Evolutionary conservation across 129 eudicot species (phyloP).

Genomic region (Smallanthus sonchifolius): DNA sequence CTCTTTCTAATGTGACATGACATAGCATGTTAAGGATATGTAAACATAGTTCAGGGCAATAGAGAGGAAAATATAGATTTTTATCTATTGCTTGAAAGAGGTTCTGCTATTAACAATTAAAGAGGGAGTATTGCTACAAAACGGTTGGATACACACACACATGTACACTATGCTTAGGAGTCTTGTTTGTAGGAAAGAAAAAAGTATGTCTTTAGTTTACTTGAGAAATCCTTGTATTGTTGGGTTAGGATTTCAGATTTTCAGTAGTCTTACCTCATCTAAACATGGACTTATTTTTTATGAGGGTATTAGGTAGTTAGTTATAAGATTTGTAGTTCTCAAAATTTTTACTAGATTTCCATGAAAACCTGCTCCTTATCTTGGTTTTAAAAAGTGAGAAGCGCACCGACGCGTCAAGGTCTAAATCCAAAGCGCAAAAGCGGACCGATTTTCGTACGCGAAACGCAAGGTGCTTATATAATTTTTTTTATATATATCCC

Average conservation of each 20-base stretch:
- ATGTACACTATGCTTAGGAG: background rate
- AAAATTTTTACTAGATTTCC: background rate
- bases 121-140: background rate
- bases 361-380: too few species aligned
- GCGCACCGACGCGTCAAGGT: too few species aligned
- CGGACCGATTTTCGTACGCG: too few species aligned
- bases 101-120: background rate
- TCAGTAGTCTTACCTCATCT: background rate
- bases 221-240: background rate
- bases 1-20: background rate
- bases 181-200: background rate
- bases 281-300: background rate
- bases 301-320: background rate
- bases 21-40: background rate
- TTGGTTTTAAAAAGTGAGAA: too few species aligned
- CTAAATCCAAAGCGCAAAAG: too few species aligned
- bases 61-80: too few species aligned
- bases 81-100: background rate
- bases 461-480: too few species aligned
- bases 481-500: too few species aligned
- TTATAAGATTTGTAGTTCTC: background rate
- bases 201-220: background rate
- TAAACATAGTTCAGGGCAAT: background rate
- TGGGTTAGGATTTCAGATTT: background rate
- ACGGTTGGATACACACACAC: background rate